A percentile compares a stretch with the other conserved stretches of the same genome.
These are phyloP conservation scores for Falciphora oryzae DNA, from an alignment of 2,329 filamentous ascomycete species.

Conservation along the genomic window DNA sequence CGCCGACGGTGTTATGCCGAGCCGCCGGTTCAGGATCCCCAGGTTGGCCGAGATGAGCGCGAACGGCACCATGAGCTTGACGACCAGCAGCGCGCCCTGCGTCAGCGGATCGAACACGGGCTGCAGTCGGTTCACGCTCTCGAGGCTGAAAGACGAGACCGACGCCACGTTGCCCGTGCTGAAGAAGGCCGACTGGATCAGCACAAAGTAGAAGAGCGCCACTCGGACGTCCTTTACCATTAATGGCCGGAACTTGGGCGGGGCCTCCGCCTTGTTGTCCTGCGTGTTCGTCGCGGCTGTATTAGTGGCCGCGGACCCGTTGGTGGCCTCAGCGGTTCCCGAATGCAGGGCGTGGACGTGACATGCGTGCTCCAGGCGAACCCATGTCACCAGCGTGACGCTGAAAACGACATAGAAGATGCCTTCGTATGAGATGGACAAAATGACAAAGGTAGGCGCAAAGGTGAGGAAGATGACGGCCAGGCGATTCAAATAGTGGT, in stretches of 20 bases:
- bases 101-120: slow-evolving; percentile 92
- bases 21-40: slow-evolving; percentile 80
- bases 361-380: slow-evolving; percentile 80
- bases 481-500: slow-evolving; percentile 84
- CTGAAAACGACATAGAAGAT: slow-evolving; percentile 93
- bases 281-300: slow-evolving; percentile 4
- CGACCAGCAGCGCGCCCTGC: slow-evolving; percentile 76
- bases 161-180: slow-evolving; percentile 95
- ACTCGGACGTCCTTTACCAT: slow-evolving; percentile 80
- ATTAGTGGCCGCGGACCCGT: background rate
- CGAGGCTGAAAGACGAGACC: slow-evolving; percentile 85
- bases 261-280: slow-evolving; percentile 9
- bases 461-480: slow-evolving; percentile 88
- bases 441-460: slow-evolving; percentile 87
- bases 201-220: slow-evolving; percentile 88
- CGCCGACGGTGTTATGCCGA: slow-evolving; percentile 80
- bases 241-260: slow-evolving; percentile 53
- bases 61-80: slow-evolving; percentile 93
- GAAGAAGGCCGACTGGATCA: slow-evolving; percentile 95
- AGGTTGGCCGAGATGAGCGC: slow-evolving; percentile 87
- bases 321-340: slow-evolving; percentile 2
- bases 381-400: slow-evolving; percentile 77
- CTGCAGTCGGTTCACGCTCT: slow-evolving; percentile 80
- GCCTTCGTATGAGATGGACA: slow-evolving; percentile 95
- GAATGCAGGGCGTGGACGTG: slow-evolving; percentile 38